Evolutionary conservation across 2,329 filamentous ascomycete species (phyloP), one percentile per base, ranked within the genome.

Genomic region (Curvularia sp.): DNA sequence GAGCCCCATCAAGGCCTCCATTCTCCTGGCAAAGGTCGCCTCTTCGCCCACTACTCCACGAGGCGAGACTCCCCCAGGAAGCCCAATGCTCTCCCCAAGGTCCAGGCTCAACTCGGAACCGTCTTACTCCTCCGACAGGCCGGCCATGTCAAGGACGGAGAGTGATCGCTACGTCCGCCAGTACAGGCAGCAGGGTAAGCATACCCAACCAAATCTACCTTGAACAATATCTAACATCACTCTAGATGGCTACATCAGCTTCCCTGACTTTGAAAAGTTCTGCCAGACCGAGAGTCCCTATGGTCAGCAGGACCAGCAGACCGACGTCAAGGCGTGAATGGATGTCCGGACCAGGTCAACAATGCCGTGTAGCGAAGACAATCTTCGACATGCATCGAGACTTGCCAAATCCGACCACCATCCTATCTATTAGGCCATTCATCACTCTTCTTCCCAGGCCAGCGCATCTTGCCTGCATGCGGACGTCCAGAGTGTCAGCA

Each of bases 201-300:
- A 64, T 52, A 12, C 15, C 54, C 41, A 26, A 44, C 49, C 12
- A 15, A 30, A 22, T 39, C 7, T 20, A 26, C 33, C 12, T 54
- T 20, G 30, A 33, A n/a, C 42, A 6, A 4, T 59, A 8, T 61
- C 68, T 72, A 53, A 75, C 65, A 41, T 44, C 41, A 1, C 28
- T 51, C 31, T 51, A 68, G 84, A 81, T 55, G 84, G 86, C 61
- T 91, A 91, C 76, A 88, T 89, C 71, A 90, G 88, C 79, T 91
- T 91, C 72, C 89, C 89, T 15, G 89, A 85, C 74, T 91, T 90
- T 75, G 89, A 91, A 69, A 84, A 86, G 60, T 90, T 83, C 64
- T 79, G 88, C 81, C 62, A 75, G 33, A 63, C 53, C n/a, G 66
- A 69, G 44, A 69, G 70, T 52, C 62, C 66, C 20, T 75, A 76